phyloP scores from a whole-genome alignment of 2,329 filamentous ascomycete genomes.

The Epichloe glyceriae region DNA sequence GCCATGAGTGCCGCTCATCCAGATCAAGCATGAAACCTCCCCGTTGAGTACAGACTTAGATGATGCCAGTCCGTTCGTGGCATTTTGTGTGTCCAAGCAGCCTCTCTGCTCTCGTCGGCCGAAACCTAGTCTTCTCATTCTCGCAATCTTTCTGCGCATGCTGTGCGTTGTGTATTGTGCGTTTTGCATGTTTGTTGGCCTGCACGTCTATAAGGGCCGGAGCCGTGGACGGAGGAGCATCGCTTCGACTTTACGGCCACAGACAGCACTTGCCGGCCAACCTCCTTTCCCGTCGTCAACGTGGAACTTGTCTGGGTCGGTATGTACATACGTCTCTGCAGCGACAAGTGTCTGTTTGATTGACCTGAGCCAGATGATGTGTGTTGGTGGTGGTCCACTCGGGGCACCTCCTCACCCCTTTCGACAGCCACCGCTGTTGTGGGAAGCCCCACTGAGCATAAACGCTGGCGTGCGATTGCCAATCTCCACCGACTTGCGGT shows the following conservation, averaged over 20 bases:
- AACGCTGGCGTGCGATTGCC: constrained; percentile 7
- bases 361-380: neutral
- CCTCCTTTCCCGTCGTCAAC: neutral
- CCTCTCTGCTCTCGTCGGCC: neutral
- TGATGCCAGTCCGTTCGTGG: neutral
- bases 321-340: neutral
- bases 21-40: neutral
- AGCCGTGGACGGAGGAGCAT: neutral
- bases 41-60: neutral
- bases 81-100: neutral
- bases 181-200: neutral
- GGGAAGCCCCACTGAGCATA: constrained; percentile 8
- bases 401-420: constrained; percentile 1
- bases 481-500: constrained; percentile 10
- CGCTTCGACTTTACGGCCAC: neutral
- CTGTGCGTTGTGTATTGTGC: neutral
- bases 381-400: constrained; percentile 4
- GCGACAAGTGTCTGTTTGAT: neutral
- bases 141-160: neutral
- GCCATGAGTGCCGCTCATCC: neutral
- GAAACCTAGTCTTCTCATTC: neutral
- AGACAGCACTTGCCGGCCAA: neutral
- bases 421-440: constrained; percentile 7
- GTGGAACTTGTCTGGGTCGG: neutral
- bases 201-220: neutral